Evolutionary conservation across 208 protist genomes (phyloP).

Genomic region (Trypanosomatidae sp.): DNA sequence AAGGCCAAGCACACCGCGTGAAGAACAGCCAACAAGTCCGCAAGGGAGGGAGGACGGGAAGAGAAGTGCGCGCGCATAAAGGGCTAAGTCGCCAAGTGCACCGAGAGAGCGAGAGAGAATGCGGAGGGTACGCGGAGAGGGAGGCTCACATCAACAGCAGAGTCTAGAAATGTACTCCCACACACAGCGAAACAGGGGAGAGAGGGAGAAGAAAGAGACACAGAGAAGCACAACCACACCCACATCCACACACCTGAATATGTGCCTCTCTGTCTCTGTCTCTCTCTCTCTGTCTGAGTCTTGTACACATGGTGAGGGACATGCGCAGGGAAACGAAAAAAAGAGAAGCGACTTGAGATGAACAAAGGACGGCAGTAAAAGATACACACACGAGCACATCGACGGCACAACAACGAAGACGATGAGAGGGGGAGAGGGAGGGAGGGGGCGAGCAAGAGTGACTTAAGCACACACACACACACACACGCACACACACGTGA

Average conservation of each 20-base stretch:
- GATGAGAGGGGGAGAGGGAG: neutral
- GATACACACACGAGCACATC: neutral
- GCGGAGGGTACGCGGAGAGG: neutral
- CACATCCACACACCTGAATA: neutral
- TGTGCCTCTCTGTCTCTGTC: neutral
- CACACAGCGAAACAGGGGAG: neutral
- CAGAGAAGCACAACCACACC: neutral
- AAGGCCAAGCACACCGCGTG: neutral
- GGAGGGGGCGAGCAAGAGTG: neutral
- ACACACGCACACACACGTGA: neutral
- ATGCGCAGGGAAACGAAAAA: neutral
- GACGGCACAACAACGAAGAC: neutral
- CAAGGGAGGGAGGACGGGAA: neutral
- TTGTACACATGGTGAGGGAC: neutral
- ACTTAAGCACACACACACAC: neutral
- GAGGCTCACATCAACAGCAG: neutral
- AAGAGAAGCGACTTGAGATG: neutral
- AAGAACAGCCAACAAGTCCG: neutral
- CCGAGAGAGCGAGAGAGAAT: neutral
- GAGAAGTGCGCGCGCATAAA: neutral
- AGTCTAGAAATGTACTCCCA: neutral
- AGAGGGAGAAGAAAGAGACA: neutral
- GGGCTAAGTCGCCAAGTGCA: neutral
- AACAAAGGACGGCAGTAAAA: neutral
- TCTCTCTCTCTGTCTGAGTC: neutral